These are phyloP conservation scores for Aegilops sharonensis DNA, from an alignment of 176 grass and related monocot genomes.

Conservation along the genomic window DNA sequence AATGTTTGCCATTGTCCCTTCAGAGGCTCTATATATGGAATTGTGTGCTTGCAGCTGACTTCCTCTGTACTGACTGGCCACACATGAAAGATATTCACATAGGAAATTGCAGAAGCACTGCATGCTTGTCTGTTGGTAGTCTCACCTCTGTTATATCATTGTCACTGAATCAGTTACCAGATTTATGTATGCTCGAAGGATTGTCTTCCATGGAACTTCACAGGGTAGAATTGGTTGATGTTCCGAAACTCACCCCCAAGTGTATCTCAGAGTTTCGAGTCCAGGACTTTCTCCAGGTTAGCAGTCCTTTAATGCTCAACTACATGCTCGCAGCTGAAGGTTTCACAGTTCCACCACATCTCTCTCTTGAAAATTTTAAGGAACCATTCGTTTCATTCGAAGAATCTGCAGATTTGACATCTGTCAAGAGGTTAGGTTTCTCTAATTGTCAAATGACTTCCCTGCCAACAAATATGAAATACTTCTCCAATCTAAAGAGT, in stretches of 20 bases:
- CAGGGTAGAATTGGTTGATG: rapidly evolving
- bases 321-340: too few relatives aligned
- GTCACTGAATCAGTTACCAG: not conserved
- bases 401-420: too few relatives aligned
- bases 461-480: too few relatives aligned
- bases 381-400: too few relatives aligned
- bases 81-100: rapidly evolving
- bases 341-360: too few relatives aligned
- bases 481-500: too few relatives aligned
- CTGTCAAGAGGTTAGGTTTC: rapidly evolving
- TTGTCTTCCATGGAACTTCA: not conserved
- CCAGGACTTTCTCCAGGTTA: rapidly evolving
- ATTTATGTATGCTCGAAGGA: not conserved
- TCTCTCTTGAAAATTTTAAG: too few relatives aligned
- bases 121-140: not conserved
- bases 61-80: not conserved
- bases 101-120: rapidly evolving
- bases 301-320: too few relatives aligned
- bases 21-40: rapidly evolving
- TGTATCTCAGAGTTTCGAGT: not conserved
- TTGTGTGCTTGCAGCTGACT: not conserved
- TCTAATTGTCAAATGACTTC: too few relatives aligned
- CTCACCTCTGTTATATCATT: not conserved
- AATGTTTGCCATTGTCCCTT: too few relatives aligned
- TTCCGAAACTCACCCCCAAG: not conserved